Evolutionary conservation across 2,329 filamentous ascomycete genomes (phyloP), one percentile per base, ranked within the genome.

Genomic region (Aspergillus luchuensis): DNA sequence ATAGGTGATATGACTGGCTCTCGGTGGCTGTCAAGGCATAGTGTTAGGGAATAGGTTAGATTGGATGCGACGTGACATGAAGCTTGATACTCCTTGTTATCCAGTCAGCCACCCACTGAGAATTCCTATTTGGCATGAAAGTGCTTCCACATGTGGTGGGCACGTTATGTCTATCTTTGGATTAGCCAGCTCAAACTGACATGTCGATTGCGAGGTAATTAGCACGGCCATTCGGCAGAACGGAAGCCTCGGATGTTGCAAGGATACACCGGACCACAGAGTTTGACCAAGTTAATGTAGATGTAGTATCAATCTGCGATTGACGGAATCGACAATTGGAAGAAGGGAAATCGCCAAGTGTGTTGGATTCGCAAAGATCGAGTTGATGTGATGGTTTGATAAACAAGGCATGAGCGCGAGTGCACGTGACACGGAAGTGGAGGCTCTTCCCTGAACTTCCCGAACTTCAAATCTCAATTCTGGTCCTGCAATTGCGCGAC

Each of bases 361-460:
- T 23, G 23, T 21, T 11, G 15, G 45, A 8, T 30, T 25, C 5
- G 45, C 23, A 30, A 28, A 28, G 13, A 28, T 47, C 5, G 11
- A 39, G 21, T 19, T n/a, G 50, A 39, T 13, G 45, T 43, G 53
- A 48, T 17, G 45, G 23, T 30, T 48, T 8, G 30, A 60, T 57
- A 57, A 45, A 51, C 47, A 50, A 57, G 13, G 39, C 28, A 43
- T 56, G 25, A 38, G 36, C 11, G 8, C 19, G 17, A 5, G 8
- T 10, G 63, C 65, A 67, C 65, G 65, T 67, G 65, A 62, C 38
- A 30, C 36, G 39, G 55, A 51, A 59, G 53, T 62, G 57, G 56
- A 57, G 63, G 61, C 62, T 58, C 60, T 75, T 74, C 72, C 76
- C 76, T 78, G 71, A 76, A 77, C 66, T 75, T 78, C 71, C 75